Evolutionary conservation across 805 yeast genomes (phyloP), one percentile per base, ranked within the genome.

Genomic region (Blastobotrys parvus): DNA sequence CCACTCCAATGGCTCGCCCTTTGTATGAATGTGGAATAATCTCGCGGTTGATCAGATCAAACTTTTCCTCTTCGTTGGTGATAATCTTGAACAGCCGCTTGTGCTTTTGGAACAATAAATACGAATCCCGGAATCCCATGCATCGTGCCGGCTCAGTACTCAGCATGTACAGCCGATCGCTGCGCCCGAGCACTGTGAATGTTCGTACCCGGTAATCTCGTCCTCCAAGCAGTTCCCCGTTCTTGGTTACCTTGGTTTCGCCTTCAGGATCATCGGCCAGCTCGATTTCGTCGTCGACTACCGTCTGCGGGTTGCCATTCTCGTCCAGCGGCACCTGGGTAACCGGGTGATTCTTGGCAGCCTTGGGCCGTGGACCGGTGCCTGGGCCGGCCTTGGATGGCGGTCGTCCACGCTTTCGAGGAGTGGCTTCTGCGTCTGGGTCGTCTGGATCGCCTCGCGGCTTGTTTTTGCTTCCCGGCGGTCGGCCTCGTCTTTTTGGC

Each of bases 101-200:
- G 64, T 90, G 95, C 39, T 88, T 83, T 58, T 89, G 94, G 65
- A 90, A 88, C 46, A 90, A 70, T 42, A 88, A 68, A 56, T 90
- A 88, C 2, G 95, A 85, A 59, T 90, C 97, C 53, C 96, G 74
- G 65, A 88, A 85, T 3, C 97, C 97, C 48, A 90, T 87, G 56
- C 90, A 78, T 53, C 97, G 75, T 1, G 98, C 97, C 2, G 96
- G 95, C 58, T 92, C 98, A 0, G 97, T 89, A 2, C 95, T 81
- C 38, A 92, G 75, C 95, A 90, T 89, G 62, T 77, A 92, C 45
- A 80, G 69, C 50, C 80, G 71, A 17, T 78, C 75, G 6, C 95
- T 96, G 43, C 77, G 69, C 3, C 77, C 80, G 34, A 46, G 45
- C 18, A 67, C 57, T 11, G 64, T 65, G 55, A 68, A 68, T 2